Evolutionary conservation across 2,329 filamentous ascomycete species (phyloP), one percentile per base, ranked within the genome.

Genomic region (Fusarium abutilonis): DNA sequence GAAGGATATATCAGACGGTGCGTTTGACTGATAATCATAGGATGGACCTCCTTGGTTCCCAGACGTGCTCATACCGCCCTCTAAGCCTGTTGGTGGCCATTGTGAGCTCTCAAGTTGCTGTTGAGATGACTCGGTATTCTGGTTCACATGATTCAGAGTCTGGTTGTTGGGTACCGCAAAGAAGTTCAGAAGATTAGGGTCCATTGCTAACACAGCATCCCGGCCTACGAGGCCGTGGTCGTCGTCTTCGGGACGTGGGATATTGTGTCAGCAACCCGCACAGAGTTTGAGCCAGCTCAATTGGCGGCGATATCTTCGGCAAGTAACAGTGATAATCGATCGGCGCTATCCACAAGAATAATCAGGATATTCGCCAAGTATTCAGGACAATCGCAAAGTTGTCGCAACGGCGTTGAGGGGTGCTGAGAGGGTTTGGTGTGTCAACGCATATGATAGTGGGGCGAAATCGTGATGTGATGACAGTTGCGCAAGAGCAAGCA

Each of bases 1-100:
- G 42, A 75, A 75, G 9, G 74, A 70, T n/a, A 76, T 69, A 43
- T 75, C 72, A 59, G 71, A 64, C 17, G 73, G 61, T 13, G 72
- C 69, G 42, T 67, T 67, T n/a, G 74, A 65, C 56, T 66, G 62
- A 34, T 68, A 67, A 34, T 73, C 70, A 47, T 68, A 75, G 19
- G 71, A 72, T 26, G 69, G 63, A n/a, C 63, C 60, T 44, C 69
- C 64, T 35, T 72, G 67, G 13, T 69, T 67, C 51, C 55, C 64
- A 41, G 70, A 69, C 40, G 69, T 35, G 45, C 65, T 53, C 54
- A 69, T 64, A 11, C 63, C 55, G 29, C 48, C 52, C 21, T 70
- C 67, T 42, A 67, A 34, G 6, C 55, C 56, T 8, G 56, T 26
- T 15, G 61, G 52, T 38, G 60, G 51, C 68, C 69, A 70, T 67